Percentiles rank a stretch among this genome's conserved stretches.
phyloP scores from a whole-genome alignment of 2,329 filamentous ascomycete genomes.

The Aureobasidium leucospermi region DNA sequence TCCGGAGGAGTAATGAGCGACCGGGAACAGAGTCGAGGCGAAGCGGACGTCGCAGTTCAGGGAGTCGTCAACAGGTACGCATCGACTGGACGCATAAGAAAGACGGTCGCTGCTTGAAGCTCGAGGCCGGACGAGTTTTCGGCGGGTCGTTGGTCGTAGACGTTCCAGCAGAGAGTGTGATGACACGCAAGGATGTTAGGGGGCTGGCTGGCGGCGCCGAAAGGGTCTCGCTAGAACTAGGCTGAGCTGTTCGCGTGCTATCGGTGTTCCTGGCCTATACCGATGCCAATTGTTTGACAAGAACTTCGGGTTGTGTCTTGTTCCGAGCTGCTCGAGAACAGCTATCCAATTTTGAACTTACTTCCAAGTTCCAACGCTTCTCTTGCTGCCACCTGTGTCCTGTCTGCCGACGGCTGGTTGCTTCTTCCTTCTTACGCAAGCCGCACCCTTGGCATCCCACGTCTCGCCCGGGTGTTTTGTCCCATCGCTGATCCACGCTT shows the following conservation, averaged over 20 bases:
- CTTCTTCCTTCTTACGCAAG: neutral
- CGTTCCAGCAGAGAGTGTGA: neutral
- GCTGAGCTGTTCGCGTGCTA: neutral
- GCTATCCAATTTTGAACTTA: neutral
- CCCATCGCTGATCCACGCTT: neutral
- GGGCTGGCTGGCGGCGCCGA: neutral
- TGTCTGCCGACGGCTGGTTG: neutral
- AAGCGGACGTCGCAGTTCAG: conserved; percentile 8
- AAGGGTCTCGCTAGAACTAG: neutral
- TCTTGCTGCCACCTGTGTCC: neutral
- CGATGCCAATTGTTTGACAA: neutral
- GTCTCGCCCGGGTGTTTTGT: neutral
- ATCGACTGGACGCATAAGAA: conserved; percentile 13
- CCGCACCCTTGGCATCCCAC: neutral
- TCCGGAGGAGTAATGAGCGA: neutral
- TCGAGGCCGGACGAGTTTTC: conserved; percentile 7
- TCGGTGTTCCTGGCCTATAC: neutral
- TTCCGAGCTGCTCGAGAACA: neutral
- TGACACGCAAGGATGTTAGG: conserved; percentile 6
- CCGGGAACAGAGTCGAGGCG: neutral
- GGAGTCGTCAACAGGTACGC: neutral
- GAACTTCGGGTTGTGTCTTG: neutral
- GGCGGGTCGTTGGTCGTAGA: neutral
- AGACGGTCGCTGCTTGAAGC: neutral
- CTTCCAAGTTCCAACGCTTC: neutral